These are phyloP conservation scores for Backusella westeae DNA, from an alignment of 192 early-diverging fungal genomes.

Conservation along the genomic window DNA sequence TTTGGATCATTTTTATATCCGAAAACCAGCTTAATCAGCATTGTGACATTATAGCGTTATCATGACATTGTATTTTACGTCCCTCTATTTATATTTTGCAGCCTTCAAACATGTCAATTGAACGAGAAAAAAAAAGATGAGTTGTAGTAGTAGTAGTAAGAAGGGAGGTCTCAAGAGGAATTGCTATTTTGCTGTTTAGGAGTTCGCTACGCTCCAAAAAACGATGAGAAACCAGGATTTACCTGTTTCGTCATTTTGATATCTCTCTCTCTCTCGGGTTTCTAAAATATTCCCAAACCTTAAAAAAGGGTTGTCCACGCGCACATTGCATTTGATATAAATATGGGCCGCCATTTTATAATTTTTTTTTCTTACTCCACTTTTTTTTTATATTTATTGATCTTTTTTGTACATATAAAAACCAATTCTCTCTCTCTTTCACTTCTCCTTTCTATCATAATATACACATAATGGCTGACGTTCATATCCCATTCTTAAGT, in stretches of 20 bases:
- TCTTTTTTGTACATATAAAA: background rate
- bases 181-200: background rate
- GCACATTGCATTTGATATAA: background rate
- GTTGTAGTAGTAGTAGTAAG: background rate
- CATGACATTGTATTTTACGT: background rate
- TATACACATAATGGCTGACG: background rate
- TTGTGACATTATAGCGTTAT: background rate
- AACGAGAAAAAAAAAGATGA: background rate
- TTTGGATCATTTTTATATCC: background rate
- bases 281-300: background rate
- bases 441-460: background rate
- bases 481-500: background rate
- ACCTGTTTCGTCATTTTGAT: constrained; percentile 2
- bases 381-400: background rate
- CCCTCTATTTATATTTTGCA: background rate
- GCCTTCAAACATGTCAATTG: background rate
- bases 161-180: background rate
- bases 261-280: background rate
- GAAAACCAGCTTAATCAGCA: background rate
- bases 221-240: background rate
- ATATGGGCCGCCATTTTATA: background rate
- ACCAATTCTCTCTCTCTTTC: background rate
- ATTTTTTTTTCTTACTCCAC: background rate
- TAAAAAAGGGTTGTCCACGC: constrained; percentile 4
- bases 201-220: background rate